Evolutionary conservation across 148 eudicot genomes (phyloP), one percentile per base, ranked within the genome.

Genomic region (Vaccinium darrowii): DNA sequence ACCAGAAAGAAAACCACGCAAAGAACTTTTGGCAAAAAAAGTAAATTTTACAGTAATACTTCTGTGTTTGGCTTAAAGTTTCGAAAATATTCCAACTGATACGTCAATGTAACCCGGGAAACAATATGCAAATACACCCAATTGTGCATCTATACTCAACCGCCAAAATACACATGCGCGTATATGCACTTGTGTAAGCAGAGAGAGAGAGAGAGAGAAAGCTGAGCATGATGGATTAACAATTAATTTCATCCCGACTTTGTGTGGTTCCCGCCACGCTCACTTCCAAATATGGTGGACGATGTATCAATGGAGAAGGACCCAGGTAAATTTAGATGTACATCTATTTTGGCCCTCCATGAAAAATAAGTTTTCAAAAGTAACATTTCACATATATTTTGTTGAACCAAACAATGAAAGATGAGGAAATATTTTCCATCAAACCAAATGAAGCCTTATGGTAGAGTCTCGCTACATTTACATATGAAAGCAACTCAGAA

Each of bases 401-500:
- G 36, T 25, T 39, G 39, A 69, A 69, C 5, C 74, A 69, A 69
- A 69, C 39, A 69, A 69, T 69, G 39, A 13, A 27, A 67, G 12
- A 27, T 69, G 39, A 69, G 39, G 74, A 69, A 69, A 10, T 67
- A 11, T 67, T 67, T 67, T 12, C 15, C 7, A 3, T 25, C 36
- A 67, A 65, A 67, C 36, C 18, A 69, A 27, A 69, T 5, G 7
- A 16, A 69, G 6, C 7, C 23, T 51, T 53, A 65, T 33, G 25
- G 43, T 53, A 5, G 43, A 85, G 57, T n/a, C 43, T 11, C 27
- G 51, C 21, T 23, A 72, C 49, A 15, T 69, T 69, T 49, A 82
- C 16, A 50, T 39, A 67, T 49, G 39, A 80, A 81, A 58, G 78
- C 60, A 65, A 67, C 79, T 58, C 5, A 72, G 82, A 33, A 51